Conservation (phyloP, 2,329 filamentous ascomycete genomes). For the Fusarium foetens region DNA sequence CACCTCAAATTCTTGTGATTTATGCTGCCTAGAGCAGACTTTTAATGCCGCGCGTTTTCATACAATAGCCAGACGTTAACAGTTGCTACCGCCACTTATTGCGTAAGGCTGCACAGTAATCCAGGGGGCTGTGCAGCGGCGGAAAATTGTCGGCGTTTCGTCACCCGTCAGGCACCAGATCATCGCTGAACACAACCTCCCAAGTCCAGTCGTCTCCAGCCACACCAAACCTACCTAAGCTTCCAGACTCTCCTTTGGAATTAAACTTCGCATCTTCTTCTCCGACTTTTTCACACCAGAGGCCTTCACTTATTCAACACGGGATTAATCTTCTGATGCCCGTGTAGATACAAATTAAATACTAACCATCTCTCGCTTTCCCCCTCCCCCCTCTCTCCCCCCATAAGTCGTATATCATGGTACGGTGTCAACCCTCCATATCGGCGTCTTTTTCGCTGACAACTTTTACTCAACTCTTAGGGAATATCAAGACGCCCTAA, state of each 20-base stretch:
- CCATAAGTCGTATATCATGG: conserved; percentile 46
- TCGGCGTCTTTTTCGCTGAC: conserved; percentile 27
- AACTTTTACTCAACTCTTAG: conserved; percentile 37
- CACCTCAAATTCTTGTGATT: background rate
- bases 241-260: conserved; percentile 35
- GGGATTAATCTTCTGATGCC: conserved; percentile 42
- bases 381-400: conserved; percentile 29
- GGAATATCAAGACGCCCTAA: conserved; percentile 56
- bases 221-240: conserved; percentile 42
- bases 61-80: conserved; percentile 9
- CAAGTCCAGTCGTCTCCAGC: conserved; percentile 38
- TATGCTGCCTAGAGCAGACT: conserved; percentile 9
- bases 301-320: conserved; percentile 11
- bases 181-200: conserved; percentile 41
- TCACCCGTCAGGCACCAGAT: conserved; percentile 50
- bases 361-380: conserved; percentile 24
- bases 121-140: conserved; percentile 46
- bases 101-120: conserved; percentile 43
- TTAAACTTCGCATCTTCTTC: conserved; percentile 40
- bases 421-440: conserved; percentile 41
- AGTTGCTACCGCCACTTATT: conserved; percentile 37
- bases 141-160: conserved; percentile 52
- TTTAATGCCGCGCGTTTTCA: conserved; percentile 29
- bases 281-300: conserved; percentile 20
- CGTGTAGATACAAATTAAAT: conserved; percentile 34